phyloP scores from a whole-genome alignment of 176 grass and related monocot genomes.

The Lolium multiflorum region DNA sequence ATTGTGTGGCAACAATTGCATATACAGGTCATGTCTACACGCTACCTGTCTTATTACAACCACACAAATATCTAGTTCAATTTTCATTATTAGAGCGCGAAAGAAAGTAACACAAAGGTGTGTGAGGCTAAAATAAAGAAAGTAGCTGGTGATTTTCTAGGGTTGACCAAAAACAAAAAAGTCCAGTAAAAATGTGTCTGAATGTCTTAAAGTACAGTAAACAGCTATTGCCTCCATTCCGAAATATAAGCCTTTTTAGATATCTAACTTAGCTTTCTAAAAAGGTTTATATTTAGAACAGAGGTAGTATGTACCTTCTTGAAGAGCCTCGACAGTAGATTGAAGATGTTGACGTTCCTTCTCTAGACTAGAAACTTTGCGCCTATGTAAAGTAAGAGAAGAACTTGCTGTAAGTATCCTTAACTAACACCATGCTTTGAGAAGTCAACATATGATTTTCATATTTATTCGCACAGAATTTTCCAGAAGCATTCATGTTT shows the following conservation, averaged over 20 bases:
- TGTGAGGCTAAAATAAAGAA: constrained; percentile 27
- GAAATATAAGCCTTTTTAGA: too few relatives aligned
- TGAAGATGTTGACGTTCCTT: constrained; percentile 97
- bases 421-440: constrained; percentile 35
- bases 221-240: too few relatives aligned
- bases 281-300: not conserved
- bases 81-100: constrained; percentile 1
- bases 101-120: constrained; percentile 15
- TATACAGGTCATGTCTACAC: not conserved
- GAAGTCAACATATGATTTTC: not conserved
- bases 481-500: constrained; percentile 24
- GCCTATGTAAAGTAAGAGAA: constrained; percentile 57
- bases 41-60: not conserved
- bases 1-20: not conserved
- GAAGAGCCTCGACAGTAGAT: constrained; percentile 87
- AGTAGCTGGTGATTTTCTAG: constrained; percentile 10
- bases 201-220: constrained; percentile 8
- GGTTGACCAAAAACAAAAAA: not conserved
- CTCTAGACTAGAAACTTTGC: constrained; percentile 89
- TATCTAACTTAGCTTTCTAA: too few relatives aligned
- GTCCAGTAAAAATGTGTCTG: not conserved
- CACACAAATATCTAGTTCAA: not conserved
- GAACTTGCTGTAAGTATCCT: constrained; percentile 3
- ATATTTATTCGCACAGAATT: constrained; percentile 24
- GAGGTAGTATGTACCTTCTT: constrained; percentile 70